Conservation (phyloP, 495 filamentous ascomycete species). For the Tuber magnatum region DNA sequence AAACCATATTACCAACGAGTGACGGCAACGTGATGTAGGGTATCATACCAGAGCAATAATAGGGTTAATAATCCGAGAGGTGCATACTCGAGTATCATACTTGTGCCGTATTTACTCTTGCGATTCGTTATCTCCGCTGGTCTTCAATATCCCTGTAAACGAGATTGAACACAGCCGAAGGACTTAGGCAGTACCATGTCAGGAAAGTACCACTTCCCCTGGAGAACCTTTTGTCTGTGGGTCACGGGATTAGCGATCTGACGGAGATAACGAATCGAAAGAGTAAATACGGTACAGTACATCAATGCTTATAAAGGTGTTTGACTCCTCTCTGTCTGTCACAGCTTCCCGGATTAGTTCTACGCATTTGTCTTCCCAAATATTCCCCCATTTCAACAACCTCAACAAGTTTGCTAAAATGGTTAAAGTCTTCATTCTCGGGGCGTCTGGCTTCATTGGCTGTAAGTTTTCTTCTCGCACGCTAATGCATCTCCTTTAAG, state of each 20-base stretch:
- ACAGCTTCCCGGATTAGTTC: no score
- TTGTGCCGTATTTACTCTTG: not conserved
- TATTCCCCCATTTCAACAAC: not conserved
- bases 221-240: no score
- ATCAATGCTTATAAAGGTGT: not conserved
- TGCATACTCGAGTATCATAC: not conserved
- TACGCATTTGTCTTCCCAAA: not conserved
- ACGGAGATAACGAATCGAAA: no score
- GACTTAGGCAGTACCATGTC: no score
- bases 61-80: not conserved
- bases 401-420: not conserved
- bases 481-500: not conserved
- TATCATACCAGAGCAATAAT: not conserved
- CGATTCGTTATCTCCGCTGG: no score
- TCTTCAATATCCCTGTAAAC: no score
- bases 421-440: constrained; percentile 14
- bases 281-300: not conserved
- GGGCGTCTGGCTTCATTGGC: constrained; percentile 7
- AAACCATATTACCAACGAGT: not conserved
- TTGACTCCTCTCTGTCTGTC: not conserved
- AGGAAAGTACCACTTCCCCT: no score
- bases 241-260: no score
- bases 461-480: not conserved
- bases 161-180: no score
- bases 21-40: not conserved